Base-by-base conservation (phyloP, 2,329 filamentous ascomycete genomes). In the Helicocarpus griseus region DNA sequence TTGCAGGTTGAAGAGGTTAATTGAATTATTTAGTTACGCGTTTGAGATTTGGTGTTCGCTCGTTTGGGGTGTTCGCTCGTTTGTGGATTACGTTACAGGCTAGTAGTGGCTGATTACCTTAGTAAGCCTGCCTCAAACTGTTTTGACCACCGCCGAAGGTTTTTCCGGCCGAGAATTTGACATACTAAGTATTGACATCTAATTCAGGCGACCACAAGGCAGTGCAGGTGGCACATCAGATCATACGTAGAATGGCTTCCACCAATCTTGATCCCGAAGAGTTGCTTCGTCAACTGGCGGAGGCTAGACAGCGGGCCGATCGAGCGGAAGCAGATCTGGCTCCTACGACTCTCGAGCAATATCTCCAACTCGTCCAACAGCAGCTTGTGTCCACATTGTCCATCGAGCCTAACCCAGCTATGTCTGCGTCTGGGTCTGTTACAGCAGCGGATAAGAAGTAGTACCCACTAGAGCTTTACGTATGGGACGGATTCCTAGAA, bases 281-380 rank as follows among this genome's bases (percentile, higher is more conserved):
- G 24, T 29, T 44, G 11, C 40, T 21, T n/a, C 40, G 21, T 44
- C 40, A 2, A 29, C 21, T 44, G 31, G 44, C 21, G 13, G 44
- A 29, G 21, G 24, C 7, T 4, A n/a, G 5, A 33, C 21, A 47
- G 29, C 44, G 44, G 31, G 44, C 26, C 4, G 44, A 14, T n/a
- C 26, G 17, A 35, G 7, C 26, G 17, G 5, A 17, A 21, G 44
- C 24, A 19, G 6, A 33, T n/a, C 28, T 7, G 3, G 44, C 28
- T 1, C 44, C 44, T 5, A 48, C 44, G 17, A 13, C 14, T 35
- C 29, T 48, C 9, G 29, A 48, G 19, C 9, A 5, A 31, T 48
- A 48, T 48, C 24, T 48, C 29, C 26, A 48, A 19, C 44, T 48
- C 17, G 44, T 48, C 31, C 44, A 48, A 19, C 26, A 48, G 26